phyloP scores from a whole-genome alignment of 805 yeast species.

The Starmerella vitae region DNA sequence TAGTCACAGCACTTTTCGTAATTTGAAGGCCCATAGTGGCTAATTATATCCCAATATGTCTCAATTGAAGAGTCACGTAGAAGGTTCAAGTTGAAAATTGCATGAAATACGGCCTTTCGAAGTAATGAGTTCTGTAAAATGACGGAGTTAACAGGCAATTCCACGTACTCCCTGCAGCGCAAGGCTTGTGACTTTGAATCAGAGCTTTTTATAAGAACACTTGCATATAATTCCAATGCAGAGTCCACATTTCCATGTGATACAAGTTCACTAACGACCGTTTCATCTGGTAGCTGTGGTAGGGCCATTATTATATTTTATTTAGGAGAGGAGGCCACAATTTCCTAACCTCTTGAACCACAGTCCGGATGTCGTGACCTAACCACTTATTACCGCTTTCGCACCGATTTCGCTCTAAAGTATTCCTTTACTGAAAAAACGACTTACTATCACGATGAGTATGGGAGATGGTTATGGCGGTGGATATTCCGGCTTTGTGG shows the following conservation, averaged over 20 bases:
- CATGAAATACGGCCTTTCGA: constrained; percentile 11
- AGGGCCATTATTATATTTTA: too few relatives aligned
- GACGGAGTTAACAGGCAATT: neutral
- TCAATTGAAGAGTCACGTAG: constrained; percentile 17
- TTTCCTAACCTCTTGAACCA: too few relatives aligned
- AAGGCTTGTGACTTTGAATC: constrained; percentile 1
- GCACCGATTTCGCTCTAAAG: too few relatives aligned
- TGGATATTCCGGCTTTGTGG: constrained; percentile 50
- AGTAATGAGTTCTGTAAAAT: constrained; percentile 1
- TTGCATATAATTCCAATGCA: constrained; percentile 5
- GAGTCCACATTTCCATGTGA: neutral
- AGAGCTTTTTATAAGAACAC: neutral
- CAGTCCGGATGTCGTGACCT: too few relatives aligned
- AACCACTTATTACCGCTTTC: too few relatives aligned
- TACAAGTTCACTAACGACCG: neutral
- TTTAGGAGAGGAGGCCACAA: too few relatives aligned
- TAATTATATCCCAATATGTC: constrained; percentile 21
- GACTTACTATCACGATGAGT: constrained; percentile 16
- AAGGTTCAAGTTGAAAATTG: constrained; percentile 2
- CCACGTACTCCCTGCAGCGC: constrained; percentile 5
- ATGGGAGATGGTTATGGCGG: constrained; percentile 19
- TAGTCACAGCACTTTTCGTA: constrained; percentile 3
- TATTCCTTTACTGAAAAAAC: too few relatives aligned
- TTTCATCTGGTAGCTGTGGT: constrained; percentile 3
- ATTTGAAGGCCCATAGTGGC: constrained; percentile 20